A percentile compares a stretch with the other conserved stretches of the same genome.
Evolutionary conservation across 768 basidiomycete species (phyloP).

Genomic region (Suillus cothurnatus): DNA sequence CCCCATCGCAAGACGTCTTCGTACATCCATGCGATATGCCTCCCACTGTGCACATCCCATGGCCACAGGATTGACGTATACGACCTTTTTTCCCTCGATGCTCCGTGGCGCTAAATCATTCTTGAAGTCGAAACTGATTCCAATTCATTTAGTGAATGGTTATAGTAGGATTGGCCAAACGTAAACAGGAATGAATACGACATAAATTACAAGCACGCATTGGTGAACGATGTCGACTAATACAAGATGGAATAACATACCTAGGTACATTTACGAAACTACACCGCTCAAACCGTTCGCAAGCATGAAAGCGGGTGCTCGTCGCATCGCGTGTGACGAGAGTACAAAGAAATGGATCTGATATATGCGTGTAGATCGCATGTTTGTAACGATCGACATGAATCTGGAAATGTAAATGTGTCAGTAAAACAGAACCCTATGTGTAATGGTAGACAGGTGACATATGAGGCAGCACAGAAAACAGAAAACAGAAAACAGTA

Average conservation of each 20-base stretch:
- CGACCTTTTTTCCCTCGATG: slow-evolving; percentile 55
- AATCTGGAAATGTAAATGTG: slow-evolving; percentile 48
- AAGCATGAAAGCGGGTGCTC: slow-evolving; percentile 88
- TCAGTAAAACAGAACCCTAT: neutral
- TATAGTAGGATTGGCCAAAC: slow-evolving; percentile 13
- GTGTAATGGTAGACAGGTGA: neutral
- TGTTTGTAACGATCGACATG: slow-evolving; percentile 92
- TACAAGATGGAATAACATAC: slow-evolving; percentile 12
- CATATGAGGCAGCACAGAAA: neutral
- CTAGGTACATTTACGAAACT: slow-evolving; percentile 50
- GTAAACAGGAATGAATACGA: slow-evolving; percentile 3
- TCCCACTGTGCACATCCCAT: slow-evolving; percentile 65
- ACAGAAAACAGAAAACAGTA: neutral
- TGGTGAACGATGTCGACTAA: neutral
- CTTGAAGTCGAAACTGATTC: slow-evolving; percentile 10
- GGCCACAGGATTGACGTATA: slow-evolving; percentile 83
- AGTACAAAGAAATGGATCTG: slow-evolving; percentile 61
- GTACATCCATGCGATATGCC: slow-evolving; percentile 46
- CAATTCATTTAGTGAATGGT: neutral
- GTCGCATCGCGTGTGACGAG: slow-evolving; percentile 63
- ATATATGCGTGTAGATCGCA: slow-evolving; percentile 55
- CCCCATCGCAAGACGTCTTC: slow-evolving; percentile 41
- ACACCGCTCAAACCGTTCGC: slow-evolving; percentile 83
- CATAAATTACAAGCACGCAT: neutral
- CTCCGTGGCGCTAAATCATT: slow-evolving; percentile 34